A percentile compares a stretch with the other conserved stretches of the same genome.
Conservation (phyloP, 805 yeast genomes). For the Kodamaea lidongshanica region DNA sequence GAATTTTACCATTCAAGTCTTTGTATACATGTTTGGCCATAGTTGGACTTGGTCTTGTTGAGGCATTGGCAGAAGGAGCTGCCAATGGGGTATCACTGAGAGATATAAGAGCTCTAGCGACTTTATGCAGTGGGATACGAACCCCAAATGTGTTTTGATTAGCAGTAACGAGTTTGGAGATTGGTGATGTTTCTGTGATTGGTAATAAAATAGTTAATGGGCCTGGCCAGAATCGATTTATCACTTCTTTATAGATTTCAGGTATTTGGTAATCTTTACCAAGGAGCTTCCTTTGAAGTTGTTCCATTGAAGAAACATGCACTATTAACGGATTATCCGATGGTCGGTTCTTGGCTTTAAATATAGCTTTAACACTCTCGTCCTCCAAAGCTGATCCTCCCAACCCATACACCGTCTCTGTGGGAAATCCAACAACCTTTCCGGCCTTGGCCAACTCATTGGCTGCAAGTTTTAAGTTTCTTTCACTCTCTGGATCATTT, state of each 20-base stretch:
- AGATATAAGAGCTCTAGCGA: conserved; percentile 86
- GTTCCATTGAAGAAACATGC: conserved; percentile 75
- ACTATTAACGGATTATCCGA: conserved; percentile 92
- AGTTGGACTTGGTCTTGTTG: conserved; percentile 93
- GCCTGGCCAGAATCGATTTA: conserved; percentile 88
- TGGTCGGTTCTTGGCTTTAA: conserved; percentile 87
- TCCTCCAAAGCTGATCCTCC: conserved; percentile 83
- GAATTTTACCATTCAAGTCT: conserved; percentile 76
- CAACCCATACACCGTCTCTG: conserved; percentile 95
- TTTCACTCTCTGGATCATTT: conserved; percentile 46
- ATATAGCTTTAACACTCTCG: conserved; percentile 68
- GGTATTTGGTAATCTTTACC: conserved; percentile 53
- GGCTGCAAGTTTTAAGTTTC: conserved; percentile 55
- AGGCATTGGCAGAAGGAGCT: conserved; percentile 96
- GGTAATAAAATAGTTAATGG: conserved; percentile 87
- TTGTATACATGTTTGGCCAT: conserved; percentile 75
- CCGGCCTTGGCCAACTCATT: conserved; percentile 41
- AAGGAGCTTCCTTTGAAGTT: conserved; percentile 57
- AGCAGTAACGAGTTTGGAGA: conserved; percentile 77
- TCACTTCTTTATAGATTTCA: conserved; percentile 53
- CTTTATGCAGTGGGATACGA: conserved; percentile 77
- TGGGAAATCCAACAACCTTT: conserved; percentile 84
- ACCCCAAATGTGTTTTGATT: conserved; percentile 89
- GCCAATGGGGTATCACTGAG: conserved; percentile 85
- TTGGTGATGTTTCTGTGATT: conserved; percentile 35